Evolutionary conservation across 2,329 filamentous ascomycete genomes (phyloP).

Genomic region (Waltergamsia citrina): DNA sequence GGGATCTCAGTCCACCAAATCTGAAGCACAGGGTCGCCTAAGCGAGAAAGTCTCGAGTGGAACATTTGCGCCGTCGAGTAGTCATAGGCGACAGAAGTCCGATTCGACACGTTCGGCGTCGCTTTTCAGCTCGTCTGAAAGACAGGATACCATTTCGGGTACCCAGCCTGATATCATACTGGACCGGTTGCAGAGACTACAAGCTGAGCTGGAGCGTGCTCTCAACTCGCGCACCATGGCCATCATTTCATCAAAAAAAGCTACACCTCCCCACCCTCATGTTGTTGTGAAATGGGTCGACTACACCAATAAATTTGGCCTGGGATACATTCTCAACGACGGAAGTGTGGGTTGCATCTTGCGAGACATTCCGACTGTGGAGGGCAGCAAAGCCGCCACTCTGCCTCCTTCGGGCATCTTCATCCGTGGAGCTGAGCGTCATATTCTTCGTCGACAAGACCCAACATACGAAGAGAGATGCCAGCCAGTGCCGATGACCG

Average conservation of each 20-base stretch:
- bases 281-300: constrained; percentile 78
- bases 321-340: constrained; percentile 76
- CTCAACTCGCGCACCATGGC: constrained; percentile 56
- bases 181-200: constrained; percentile 43
- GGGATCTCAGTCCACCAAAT: not conserved
- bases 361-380: constrained; percentile 42
- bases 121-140: constrained; percentile 47
- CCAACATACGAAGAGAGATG: constrained; percentile 43
- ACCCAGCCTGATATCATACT: constrained; percentile 50
- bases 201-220: constrained; percentile 51
- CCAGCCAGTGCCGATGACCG: constrained; percentile 55
- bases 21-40: constrained; percentile 8
- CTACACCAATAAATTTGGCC: constrained; percentile 78
- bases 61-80: constrained; percentile 10
- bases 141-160: constrained; percentile 36
- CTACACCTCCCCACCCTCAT: constrained; percentile 46
- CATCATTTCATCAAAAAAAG: constrained; percentile 44
- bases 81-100: constrained; percentile 16
- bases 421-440: constrained; percentile 60
- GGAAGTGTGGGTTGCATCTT: constrained; percentile 69
- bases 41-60: constrained; percentile 19
- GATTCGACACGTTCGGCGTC: constrained; percentile 29
- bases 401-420: constrained; percentile 64
- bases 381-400: constrained; percentile 37
- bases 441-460: constrained; percentile 55